phyloP scores from a whole-genome alignment of 2,329 filamentous ascomycete genomes.

The Nectriaceae sp. region DNA sequence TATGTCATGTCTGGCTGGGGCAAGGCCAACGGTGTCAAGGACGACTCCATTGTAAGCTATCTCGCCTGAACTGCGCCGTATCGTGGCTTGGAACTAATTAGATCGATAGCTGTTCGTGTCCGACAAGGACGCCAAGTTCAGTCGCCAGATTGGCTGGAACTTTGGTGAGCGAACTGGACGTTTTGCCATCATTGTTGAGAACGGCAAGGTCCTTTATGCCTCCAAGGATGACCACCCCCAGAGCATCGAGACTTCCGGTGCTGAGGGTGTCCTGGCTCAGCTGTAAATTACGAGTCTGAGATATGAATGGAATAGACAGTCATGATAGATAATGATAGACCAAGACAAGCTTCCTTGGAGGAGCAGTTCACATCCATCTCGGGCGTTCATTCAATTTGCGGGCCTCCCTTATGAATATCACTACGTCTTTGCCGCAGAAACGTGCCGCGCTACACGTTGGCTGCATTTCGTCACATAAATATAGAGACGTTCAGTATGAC shows the following conservation, averaged over 20 bases:
- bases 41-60: conserved; percentile 59
- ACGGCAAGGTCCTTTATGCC: conserved; percentile 82
- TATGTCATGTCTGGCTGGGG: conserved; percentile 89
- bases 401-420: neutral
- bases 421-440: neutral
- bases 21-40: conserved; percentile 80
- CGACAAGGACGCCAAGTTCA: conserved; percentile 70
- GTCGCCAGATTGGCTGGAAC: conserved; percentile 76
- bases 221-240: conserved; percentile 63
- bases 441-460: neutral
- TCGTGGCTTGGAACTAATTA: conserved; percentile 6
- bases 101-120: conserved; percentile 69
- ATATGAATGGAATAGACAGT: conserved; percentile 20
- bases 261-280: conserved; percentile 55
- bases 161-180: conserved; percentile 73
- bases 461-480: conserved; percentile 6
- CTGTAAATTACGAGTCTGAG: conserved; percentile 41
- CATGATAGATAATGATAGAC: conserved; percentile 3
- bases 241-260: conserved; percentile 51
- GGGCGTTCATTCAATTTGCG: conserved; percentile 2
- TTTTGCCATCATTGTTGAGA: conserved; percentile 79
- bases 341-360: conserved; percentile 8
- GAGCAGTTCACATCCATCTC: conserved; percentile 8
- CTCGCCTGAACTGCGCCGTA: neutral
- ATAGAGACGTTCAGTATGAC: conserved; percentile 24